A percentile compares a stretch with the other conserved stretches of the same genome.
Conservation (phyloP, 2,329 filamentous ascomycete genomes). For the Chaetomiaceae sp. region DNA sequence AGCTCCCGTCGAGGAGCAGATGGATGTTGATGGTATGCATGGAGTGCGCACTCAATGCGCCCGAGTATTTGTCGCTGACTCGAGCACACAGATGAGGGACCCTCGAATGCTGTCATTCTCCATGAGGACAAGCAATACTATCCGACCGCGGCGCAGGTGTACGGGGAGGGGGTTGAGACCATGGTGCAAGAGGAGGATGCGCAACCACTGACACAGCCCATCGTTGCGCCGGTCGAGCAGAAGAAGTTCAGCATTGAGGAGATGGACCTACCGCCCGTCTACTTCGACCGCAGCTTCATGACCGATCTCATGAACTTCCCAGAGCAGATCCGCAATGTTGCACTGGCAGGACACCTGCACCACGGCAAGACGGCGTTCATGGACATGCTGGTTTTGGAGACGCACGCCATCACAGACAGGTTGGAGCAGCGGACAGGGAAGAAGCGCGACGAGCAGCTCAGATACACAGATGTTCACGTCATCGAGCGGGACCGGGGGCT, state of each 20-base stretch:
- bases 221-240: conserved; percentile 85
- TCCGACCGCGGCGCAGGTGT: conserved; percentile 93
- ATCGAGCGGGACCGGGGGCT: conserved; percentile 85
- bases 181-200: conserved; percentile 96
- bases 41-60: neutral
- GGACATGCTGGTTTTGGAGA: conserved; percentile 97
- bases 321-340: conserved; percentile 89
- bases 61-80: conserved; percentile 9
- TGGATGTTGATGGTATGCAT: conserved; percentile 78
- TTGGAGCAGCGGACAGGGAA: conserved; percentile 77
- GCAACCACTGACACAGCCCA: conserved; percentile 85
- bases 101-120: conserved; percentile 93
- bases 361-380: conserved; percentile 98
- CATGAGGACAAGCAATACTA: conserved; percentile 99
- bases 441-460: conserved; percentile 80
- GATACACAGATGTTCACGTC: conserved; percentile 90
- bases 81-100: conserved; percentile 60
- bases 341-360: conserved; percentile 86
- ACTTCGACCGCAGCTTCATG: conserved; percentile 88
- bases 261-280: conserved; percentile 80
- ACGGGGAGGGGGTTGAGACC: conserved; percentile 90
- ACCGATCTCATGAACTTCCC: conserved; percentile 94
- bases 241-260: conserved; percentile 97
- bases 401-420: conserved; percentile 77
- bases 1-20: conserved; percentile 72